These are phyloP conservation scores for Fusarium staphyleae DNA, from an alignment of 2,329 filamentous ascomycete genomes.

Conservation along the genomic window DNA sequence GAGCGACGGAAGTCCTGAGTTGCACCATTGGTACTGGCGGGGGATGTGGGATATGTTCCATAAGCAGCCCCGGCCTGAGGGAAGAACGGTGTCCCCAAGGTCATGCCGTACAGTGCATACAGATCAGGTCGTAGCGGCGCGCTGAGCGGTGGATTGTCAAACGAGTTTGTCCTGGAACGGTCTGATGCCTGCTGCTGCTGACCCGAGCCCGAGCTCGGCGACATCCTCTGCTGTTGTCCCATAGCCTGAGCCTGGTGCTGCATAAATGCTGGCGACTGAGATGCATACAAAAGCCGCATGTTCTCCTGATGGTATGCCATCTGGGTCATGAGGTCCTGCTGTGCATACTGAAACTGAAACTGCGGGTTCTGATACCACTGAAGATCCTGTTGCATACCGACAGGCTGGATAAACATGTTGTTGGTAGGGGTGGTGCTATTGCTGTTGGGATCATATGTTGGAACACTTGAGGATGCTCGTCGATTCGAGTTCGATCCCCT, in stretches of 20 bases:
- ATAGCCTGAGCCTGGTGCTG: slow-evolving; percentile 46
- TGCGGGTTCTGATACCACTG: slow-evolving; percentile 57
- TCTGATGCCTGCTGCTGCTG: slow-evolving; percentile 49
- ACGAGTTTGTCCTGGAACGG: slow-evolving; percentile 67
- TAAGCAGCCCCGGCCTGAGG: slow-evolving; percentile 54
- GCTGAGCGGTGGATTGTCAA: slow-evolving; percentile 67
- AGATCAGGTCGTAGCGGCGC: slow-evolving; percentile 65
- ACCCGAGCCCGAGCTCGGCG: slow-evolving; percentile 27
- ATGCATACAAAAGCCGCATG: slow-evolving; percentile 47
- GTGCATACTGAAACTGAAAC: slow-evolving; percentile 52
- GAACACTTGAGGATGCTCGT: slow-evolving; percentile 60
- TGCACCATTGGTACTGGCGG: slow-evolving; percentile 53
- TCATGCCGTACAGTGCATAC: slow-evolving; percentile 58
- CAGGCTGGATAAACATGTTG: slow-evolving; percentile 53
- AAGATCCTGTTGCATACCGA: slow-evolving; percentile 56
- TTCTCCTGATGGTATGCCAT: slow-evolving; percentile 52
- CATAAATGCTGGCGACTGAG: slow-evolving; percentile 45
- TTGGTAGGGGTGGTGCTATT: slow-evolving; percentile 9
- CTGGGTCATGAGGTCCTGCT: slow-evolving; percentile 51
- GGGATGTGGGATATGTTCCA: slow-evolving; percentile 64
- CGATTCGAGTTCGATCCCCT: slow-evolving; percentile 56
- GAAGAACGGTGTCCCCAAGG: slow-evolving; percentile 55
- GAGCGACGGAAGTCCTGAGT: slow-evolving; percentile 63
- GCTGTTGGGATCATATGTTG: slow-evolving; percentile 56
- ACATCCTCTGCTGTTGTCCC: slow-evolving; percentile 44